These are phyloP conservation scores for Aureobasidium zeae DNA, from an alignment of 2,329 filamentous ascomycete species.

Conservation along the genomic window DNA sequence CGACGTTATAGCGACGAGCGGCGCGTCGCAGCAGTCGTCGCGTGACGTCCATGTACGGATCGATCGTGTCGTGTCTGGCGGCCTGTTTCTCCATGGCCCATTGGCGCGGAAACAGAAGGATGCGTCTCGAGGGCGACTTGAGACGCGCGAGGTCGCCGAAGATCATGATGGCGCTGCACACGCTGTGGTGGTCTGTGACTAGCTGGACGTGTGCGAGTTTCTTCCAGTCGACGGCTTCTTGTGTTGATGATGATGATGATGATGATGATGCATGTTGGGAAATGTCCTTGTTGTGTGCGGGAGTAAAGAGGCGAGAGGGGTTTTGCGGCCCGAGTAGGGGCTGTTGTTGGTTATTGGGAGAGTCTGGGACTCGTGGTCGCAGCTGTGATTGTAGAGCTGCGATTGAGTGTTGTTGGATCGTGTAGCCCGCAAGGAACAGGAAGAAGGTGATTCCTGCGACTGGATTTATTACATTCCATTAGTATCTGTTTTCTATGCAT, in stretches of 20 bases:
- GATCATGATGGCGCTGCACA: slow-evolving; percentile 44
- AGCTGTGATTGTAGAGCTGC: slow-evolving; percentile 55
- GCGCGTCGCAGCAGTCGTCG: slow-evolving; percentile 37
- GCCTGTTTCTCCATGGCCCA: slow-evolving; percentile 29
- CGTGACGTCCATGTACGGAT: slow-evolving; percentile 37
- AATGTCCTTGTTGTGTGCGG: slow-evolving; percentile 9
- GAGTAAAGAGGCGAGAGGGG: slow-evolving; percentile 24
- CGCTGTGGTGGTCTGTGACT: slow-evolving; percentile 35
- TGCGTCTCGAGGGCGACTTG: slow-evolving; percentile 37
- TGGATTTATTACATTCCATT: too few relatives aligned
- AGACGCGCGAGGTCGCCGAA: slow-evolving; percentile 38
- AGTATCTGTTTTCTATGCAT: too few relatives aligned
- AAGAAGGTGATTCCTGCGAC: slow-evolving; percentile 70
- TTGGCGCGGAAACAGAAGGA: slow-evolving; percentile 37
- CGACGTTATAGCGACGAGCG: slow-evolving; percentile 37
- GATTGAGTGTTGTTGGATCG: slow-evolving; percentile 77
- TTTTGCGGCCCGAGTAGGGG: slow-evolving; percentile 18
- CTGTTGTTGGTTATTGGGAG: slow-evolving; percentile 21
- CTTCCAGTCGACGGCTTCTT: slow-evolving; percentile 35
- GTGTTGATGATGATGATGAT: too few relatives aligned
- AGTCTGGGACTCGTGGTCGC: slow-evolving; percentile 41
- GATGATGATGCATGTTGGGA: slow-evolving; percentile 23
- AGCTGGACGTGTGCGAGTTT: slow-evolving; percentile 41
- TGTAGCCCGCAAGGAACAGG: slow-evolving; percentile 80
- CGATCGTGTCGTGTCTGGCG: slow-evolving; percentile 29